Evolutionary conservation across 1,139 yeast species (phyloP).

Genomic region (Suhomyces guaymorum): DNA sequence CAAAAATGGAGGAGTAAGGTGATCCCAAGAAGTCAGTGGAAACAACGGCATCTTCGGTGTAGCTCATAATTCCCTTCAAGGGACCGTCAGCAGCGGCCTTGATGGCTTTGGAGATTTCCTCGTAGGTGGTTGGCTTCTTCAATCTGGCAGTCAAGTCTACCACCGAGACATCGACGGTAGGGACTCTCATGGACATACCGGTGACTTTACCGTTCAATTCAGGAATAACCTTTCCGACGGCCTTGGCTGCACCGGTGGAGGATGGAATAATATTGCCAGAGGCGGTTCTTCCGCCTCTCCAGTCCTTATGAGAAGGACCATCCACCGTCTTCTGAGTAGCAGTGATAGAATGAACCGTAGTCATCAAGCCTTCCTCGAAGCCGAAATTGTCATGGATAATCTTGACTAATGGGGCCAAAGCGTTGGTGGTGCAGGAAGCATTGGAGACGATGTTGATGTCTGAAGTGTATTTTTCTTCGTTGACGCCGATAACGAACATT

Average conservation of each 20-base stretch:
- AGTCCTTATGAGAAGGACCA: conserved; percentile 91
- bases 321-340: conserved; percentile 91
- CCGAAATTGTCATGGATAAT: conserved; percentile 78
- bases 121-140: conserved; percentile 69
- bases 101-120: conserved; percentile 70
- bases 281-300: conserved; percentile 95
- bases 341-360: conserved; percentile 88
- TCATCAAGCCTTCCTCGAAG: conserved; percentile 85
- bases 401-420: conserved; percentile 88
- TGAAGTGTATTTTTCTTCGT: conserved; percentile 68
- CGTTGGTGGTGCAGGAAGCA: conserved; percentile 90
- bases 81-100: conserved; percentile 69
- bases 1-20: conserved; percentile 77
- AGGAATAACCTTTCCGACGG: conserved; percentile 89
- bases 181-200: conserved; percentile 87
- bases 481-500: conserved; percentile 86
- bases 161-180: conserved; percentile 83
- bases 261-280: conserved; percentile 89
- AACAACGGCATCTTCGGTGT: conserved; percentile 86
- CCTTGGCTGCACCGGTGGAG: conserved; percentile 92
- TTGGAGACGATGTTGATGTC: conserved; percentile 75
- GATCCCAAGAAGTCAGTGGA: conserved; percentile 83
- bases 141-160: conserved; percentile 72
- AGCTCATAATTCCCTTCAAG: conserved; percentile 75
- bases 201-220: conserved; percentile 85